These are phyloP conservation scores for Cyberlindnera suaveolens DNA, from an alignment of 805 yeast genomes.

Conservation along the genomic window DNA sequence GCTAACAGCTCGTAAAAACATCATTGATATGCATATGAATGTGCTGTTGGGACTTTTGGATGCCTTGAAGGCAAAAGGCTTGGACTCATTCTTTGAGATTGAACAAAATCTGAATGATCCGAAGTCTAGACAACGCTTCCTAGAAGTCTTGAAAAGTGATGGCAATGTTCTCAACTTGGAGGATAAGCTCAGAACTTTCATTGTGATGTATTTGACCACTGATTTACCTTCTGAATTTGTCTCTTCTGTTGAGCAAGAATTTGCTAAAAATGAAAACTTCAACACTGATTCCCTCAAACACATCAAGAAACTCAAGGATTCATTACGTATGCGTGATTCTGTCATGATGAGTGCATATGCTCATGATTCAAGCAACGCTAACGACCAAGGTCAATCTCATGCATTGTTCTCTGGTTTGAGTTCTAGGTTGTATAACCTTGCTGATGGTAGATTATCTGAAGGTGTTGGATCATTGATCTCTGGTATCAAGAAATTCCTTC, in stretches of 20 bases:
- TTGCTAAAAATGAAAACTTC: slow-evolving; percentile 46
- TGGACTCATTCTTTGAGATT: slow-evolving; percentile 89
- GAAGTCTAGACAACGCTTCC: slow-evolving; percentile 48
- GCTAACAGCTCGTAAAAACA: slow-evolving; percentile 77
- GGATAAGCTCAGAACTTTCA: slow-evolving; percentile 85
- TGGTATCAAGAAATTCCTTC: slow-evolving; percentile 80
- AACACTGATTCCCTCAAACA: slow-evolving; percentile 64
- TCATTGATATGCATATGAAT: slow-evolving; percentile 96
- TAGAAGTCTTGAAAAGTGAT: slow-evolving; percentile 46
- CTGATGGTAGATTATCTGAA: slow-evolving; percentile 77
- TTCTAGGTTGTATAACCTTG: slow-evolving; percentile 69
- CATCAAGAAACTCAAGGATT: slow-evolving; percentile 76
- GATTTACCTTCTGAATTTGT: slow-evolving; percentile 46
- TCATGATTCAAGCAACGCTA: slow-evolving; percentile 20
- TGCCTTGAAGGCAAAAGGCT: slow-evolving; percentile 77
- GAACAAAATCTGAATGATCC: slow-evolving; percentile 73
- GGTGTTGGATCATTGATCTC: slow-evolving; percentile 87
- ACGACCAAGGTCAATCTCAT: slow-evolving; percentile 30
- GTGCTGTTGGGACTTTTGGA: slow-evolving; percentile 79
- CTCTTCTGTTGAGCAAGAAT: slow-evolving; percentile 56
- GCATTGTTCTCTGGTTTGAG: slow-evolving; percentile 71
- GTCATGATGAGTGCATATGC: slow-evolving; percentile 29
- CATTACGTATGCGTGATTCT: slow-evolving; percentile 48
- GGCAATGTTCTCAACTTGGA: slow-evolving; percentile 53
- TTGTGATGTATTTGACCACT: slow-evolving; percentile 61